Evolutionary conservation across 306 rosid genomes (phyloP), one percentile per base, ranked within the genome.

Genomic region (Adenanthera pavonina): DNA sequence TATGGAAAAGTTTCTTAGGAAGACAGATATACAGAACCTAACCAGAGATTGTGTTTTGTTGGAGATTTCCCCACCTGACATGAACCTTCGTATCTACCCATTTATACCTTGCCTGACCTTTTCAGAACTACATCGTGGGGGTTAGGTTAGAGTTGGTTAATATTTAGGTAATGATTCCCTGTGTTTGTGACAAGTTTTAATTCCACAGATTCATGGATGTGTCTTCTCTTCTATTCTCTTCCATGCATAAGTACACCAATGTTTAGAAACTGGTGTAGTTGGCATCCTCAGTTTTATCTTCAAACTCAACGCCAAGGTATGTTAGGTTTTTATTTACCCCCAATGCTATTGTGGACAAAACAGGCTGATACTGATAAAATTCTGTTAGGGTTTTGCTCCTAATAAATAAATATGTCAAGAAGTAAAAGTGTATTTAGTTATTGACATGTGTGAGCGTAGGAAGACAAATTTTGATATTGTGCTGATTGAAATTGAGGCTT

Each of bases 241-340:
- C n/a, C n/a, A n/a, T n/a, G n/a, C n/a, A n/a, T n/a, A n/a, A n/a
- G n/a, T n/a, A n/a, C n/a, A n/a, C n/a, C n/a, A n/a, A n/a, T 35
- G 5, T 35, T 64, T 6, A 64, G 20, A 64, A 33, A 64, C 69
- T 64, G 7, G 33, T 46, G 17, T 93, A 76, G 97, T 96, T 11
- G 0, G 78, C 0, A 59, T 88, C 78, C 82, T 93, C 1, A 96
- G 97, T 33, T 93, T 93, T 85, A 79, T 85, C 79, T 91, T 93
- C 77, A 62, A 93, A 2, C 74, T 61, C 33, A 94, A 91, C 6
- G 94, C 96, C 1, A 93, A 90, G 97, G 97, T 93, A 85, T 53
- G 56, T 56, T 46, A 13, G 34, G 51, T 53, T 53, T 34, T 47
- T n/a, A n/a, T 1, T 38, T 38, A 2, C 2, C 41, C 4, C 41